A percentile compares a stretch with the other conserved stretches of the same genome.
phyloP scores from a whole-genome alignment of 2,329 filamentous ascomycete genomes.

The Pseudogymnoascus sp. region DNA sequence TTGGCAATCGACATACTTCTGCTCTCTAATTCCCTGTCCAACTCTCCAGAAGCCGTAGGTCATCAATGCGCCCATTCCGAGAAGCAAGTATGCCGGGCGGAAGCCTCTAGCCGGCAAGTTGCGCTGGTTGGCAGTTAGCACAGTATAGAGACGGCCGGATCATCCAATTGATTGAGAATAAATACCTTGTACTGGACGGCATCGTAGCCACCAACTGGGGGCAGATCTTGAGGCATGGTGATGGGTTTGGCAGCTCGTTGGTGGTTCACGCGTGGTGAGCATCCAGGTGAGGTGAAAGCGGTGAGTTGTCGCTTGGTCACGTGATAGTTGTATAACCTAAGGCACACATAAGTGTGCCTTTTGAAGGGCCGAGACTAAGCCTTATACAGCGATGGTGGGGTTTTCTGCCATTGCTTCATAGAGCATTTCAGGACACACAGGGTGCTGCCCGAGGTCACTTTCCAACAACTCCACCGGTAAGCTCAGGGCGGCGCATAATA shows the following conservation, averaged over 20 bases:
- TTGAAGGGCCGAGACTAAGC: background rate
- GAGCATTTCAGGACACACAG: background rate
- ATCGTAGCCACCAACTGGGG: slow-evolving; percentile 87
- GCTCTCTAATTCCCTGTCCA: slow-evolving; percentile 75
- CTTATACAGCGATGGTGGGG: background rate
- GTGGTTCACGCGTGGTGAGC: background rate
- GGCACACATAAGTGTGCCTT: background rate
- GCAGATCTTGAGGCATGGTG: slow-evolving; percentile 96
- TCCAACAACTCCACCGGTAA: background rate
- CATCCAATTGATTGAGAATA: slow-evolving; percentile 16
- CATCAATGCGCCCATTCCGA: slow-evolving; percentile 72
- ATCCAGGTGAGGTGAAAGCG: slow-evolving; percentile 4
- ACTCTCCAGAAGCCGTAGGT: slow-evolving; percentile 85
- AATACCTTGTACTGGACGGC: slow-evolving; percentile 93
- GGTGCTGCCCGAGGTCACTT: background rate
- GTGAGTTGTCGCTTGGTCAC: background rate
- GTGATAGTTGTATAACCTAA: background rate
- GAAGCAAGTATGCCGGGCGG: slow-evolving; percentile 69
- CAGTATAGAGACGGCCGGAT: background rate
- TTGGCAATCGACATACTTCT: slow-evolving; percentile 59
- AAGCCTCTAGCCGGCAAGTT: slow-evolving; percentile 90
- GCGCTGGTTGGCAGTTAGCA: slow-evolving; percentile 46
- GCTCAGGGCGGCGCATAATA: background rate
- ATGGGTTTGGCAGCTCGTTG: slow-evolving; percentile 14
- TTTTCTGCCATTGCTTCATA: slow-evolving; percentile 4